Percentiles rank a stretch among this genome's conserved stretches.
Conservation (phyloP, 306 rosid genomes). For the Lagenaria siceraria region DNA sequence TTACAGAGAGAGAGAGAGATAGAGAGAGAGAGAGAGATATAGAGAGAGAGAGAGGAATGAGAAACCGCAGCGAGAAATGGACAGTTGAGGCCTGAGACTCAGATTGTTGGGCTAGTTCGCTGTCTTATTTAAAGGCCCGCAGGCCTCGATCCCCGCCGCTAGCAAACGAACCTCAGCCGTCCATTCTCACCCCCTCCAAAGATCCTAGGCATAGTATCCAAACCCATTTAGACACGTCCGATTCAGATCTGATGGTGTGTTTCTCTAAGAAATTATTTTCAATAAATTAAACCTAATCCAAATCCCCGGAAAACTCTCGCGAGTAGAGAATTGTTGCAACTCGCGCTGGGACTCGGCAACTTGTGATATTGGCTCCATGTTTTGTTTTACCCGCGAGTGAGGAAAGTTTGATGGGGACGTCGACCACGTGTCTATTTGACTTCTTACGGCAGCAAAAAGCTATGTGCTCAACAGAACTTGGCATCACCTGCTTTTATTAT, state of each 20-base stretch:
- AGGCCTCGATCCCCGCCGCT: constrained; percentile 17
- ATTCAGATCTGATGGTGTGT: background rate
- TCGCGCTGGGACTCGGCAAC: background rate
- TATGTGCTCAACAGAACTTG: background rate
- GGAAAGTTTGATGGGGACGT: background rate
- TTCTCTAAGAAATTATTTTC: background rate
- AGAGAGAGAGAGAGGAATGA: constrained; percentile 3
- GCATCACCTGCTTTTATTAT: background rate
- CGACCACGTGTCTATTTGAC: constrained; percentile 6
- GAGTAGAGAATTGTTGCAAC: background rate
- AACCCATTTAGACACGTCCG: background rate
- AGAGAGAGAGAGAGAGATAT: constrained; percentile 12
- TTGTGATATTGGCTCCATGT: background rate
- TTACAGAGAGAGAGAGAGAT: constrained; percentile 9
- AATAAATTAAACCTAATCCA: background rate
- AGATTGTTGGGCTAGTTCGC: constrained; percentile 7
- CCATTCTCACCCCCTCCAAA: background rate
- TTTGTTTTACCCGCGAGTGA: background rate
- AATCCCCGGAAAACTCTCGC: background rate
- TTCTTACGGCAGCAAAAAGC: background rate
- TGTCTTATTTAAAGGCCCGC: constrained; percentile 37
- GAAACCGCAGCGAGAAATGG: background rate
- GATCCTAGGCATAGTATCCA: background rate
- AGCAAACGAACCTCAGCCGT: constrained; percentile 22
- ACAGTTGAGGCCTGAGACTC: constrained; percentile 6